Base-by-base conservation (phyloP, 2,329 filamentous ascomycete species). In the Colletotrichum incanum region DNA sequence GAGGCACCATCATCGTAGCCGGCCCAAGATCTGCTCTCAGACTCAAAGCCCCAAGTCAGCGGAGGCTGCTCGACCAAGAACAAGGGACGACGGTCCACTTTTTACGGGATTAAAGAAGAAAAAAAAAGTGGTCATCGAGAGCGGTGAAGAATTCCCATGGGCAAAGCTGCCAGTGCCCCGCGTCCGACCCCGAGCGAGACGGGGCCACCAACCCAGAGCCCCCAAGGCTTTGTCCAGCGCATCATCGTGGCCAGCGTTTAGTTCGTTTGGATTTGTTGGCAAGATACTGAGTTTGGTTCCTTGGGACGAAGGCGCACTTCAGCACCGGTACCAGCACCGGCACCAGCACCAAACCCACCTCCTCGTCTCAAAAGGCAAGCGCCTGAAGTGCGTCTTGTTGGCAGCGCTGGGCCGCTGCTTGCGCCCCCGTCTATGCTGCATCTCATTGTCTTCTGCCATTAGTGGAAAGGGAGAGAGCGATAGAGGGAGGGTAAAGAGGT, bases 61-160 rank as follows among this genome's bases (percentile, higher is more conserved):
- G 67, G 59, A 72, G 60, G 52, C 59, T 52, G 54, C 69, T 55
- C 58, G 45, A 60, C 60, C 31, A 54, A 54, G 52, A 43, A 54
- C 28, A 47, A 55, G 65, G 68, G 66, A 43, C 41, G 39, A 28
- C 20, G 43, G 39, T 34, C 59, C 65, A 65, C 59, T 43, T 5
- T 72, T 65, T 56, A 72, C 60, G 54, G 65, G 47, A 59, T 45
- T 60, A 34, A 45, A 45, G 58, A 60, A 34, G 60, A 45, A 60
- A 20, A 69, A 56, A 59, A 72, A 58, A 72, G 52, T 68, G 65
- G 65, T 59, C 54, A 39, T 39, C 58, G 65, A 72, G 69, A 66
- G 69, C 69, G 65, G 69, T 72, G 69, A 72, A 52, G 60, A 47
- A 55, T 12, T 37, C 37, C 39, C 55, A 63, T 45, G 37, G 41